Evolutionary conservation across 176 grass and related monocot genomes (phyloP).

Genomic region (Zoysia pacifica): DNA sequence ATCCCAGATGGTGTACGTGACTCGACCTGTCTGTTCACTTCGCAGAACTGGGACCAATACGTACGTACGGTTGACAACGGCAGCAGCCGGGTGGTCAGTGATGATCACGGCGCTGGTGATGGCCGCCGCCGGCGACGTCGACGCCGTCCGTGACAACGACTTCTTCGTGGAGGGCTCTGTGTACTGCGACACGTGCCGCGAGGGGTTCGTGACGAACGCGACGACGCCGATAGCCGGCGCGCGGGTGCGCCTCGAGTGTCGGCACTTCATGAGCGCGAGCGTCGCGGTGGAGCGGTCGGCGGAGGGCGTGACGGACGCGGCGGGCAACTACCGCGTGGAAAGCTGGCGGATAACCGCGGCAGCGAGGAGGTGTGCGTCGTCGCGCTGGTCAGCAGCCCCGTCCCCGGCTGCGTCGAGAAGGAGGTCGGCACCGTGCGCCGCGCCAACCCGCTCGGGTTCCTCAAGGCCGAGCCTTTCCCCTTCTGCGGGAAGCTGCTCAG

Average conservation of each 20-base stretch:
- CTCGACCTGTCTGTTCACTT: not conserved
- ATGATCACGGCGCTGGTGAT: not conserved
- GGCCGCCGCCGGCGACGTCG: not conserved
- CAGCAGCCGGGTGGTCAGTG: not conserved
- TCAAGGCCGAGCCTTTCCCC: constrained; percentile 35
- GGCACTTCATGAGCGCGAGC: constrained; percentile 46
- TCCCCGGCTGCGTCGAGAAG: constrained; percentile 37
- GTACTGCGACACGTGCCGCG: constrained; percentile 58
- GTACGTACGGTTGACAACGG: not conserved
- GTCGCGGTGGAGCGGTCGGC: constrained; percentile 42
- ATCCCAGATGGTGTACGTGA: not conserved
- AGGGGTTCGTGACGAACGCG: constrained; percentile 46
- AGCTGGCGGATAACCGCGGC: constrained; percentile 51
- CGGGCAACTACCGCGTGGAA: constrained; percentile 35
- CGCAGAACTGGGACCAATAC: not conserved
- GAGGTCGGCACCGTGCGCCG: constrained; percentile 26
- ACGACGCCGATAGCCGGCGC: constrained; percentile 43
- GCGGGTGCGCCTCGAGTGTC: constrained; percentile 45
- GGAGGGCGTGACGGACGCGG: constrained; percentile 31
- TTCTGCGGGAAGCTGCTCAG: constrained; percentile 38
- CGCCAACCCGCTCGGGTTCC: constrained; percentile 52
- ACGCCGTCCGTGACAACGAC: constrained; percentile 1
- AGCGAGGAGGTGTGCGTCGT: constrained; percentile 54
- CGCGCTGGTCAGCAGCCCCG: constrained; percentile 47
- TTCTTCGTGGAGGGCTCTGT: constrained; percentile 53